Conservation (phyloP, 305 asterid genomes). For the Salvia sclarea region DNA sequence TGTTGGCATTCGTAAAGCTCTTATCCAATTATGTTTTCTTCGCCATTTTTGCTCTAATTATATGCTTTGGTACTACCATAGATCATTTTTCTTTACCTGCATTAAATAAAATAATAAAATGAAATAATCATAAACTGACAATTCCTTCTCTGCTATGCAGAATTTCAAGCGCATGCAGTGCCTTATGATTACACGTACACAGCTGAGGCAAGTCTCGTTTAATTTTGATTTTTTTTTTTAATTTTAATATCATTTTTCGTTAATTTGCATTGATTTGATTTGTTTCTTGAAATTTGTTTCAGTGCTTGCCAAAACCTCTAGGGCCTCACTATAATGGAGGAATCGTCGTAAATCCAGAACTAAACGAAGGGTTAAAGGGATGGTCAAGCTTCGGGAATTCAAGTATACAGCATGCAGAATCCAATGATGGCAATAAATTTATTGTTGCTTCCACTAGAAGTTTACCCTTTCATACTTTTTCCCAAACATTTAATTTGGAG, state of each 20-base stretch:
- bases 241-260: background rate
- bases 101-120: background rate
- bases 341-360: conserved; percentile 40
- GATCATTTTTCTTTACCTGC: background rate
- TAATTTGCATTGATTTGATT: background rate
- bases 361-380: conserved; percentile 33
- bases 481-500: conserved; percentile 45
- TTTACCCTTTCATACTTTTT: conserved; percentile 35
- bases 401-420: conserved; percentile 19
- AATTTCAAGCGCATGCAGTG: background rate
- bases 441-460: conserved; percentile 39
- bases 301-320: conserved; percentile 47
- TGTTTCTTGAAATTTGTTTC: background rate
- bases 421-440: conserved; percentile 42
- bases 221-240: background rate
- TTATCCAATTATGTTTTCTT: background rate
- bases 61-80: background rate
- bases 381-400: conserved; percentile 38
- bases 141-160: background rate
- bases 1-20: background rate
- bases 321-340: conserved; percentile 51
- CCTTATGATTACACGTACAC: conserved; percentile 20
- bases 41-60: background rate
- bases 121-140: background rate
- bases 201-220: conserved; percentile 18